Evolutionary conservation across 139 green algal species (phyloP).

Genomic region (Picocystis salinarum): DNA sequence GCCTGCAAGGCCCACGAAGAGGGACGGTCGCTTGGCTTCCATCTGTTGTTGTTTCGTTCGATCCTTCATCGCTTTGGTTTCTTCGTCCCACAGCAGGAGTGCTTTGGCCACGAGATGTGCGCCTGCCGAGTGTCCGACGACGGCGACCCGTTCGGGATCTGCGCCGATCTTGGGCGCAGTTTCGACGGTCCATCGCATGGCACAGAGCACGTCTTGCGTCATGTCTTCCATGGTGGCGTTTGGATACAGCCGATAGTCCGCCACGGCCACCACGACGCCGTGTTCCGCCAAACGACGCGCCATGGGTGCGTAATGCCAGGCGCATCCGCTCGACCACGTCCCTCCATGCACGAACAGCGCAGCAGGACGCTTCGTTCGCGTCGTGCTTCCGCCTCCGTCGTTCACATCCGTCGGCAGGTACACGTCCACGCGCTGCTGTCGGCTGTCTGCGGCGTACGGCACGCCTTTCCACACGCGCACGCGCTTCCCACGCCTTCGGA

Average conservation of each 20-base stretch:
- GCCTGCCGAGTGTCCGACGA: slow-evolving; percentile 51
- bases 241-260: slow-evolving; percentile 6
- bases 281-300: slow-evolving; percentile 3
- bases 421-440: too few species aligned
- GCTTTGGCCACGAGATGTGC: slow-evolving; percentile 46
- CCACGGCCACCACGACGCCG: slow-evolving; percentile 4
- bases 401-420: too few species aligned
- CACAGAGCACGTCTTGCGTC: slow-evolving; percentile 2
- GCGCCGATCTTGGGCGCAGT: neutral
- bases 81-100: slow-evolving; percentile 32
- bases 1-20: slow-evolving; percentile 26
- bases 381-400: too few species aligned
- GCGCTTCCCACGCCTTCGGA: too few species aligned
- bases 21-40: slow-evolving; percentile 4
- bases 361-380: too few species aligned
- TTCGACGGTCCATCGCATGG: slow-evolving; percentile 1
- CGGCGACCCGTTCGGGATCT: too few species aligned
- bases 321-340: slow-evolving; percentile 7
- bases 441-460: too few species aligned
- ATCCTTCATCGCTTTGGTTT: slow-evolving; percentile 2
- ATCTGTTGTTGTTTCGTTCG: slow-evolving; percentile 4
- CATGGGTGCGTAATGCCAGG: slow-evolving; percentile 13
- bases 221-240: neutral
- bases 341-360: too few species aligned
- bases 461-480: too few species aligned